Evolutionary conservation across 805 yeast genomes (phyloP).

Genomic region (Kuraishia piskuri): DNA sequence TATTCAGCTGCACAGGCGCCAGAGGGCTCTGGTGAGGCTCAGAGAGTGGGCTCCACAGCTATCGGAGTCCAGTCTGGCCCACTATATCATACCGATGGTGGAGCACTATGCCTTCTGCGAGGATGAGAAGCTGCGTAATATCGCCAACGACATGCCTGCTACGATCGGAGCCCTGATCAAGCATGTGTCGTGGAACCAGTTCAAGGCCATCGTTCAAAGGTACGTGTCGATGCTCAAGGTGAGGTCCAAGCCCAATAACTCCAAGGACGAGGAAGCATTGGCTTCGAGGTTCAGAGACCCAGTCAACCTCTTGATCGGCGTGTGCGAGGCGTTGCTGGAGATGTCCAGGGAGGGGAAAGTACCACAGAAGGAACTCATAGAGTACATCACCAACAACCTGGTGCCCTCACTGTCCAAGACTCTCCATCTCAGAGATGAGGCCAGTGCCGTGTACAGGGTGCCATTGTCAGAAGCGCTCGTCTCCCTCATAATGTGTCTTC

Average conservation of each 20-base stretch:
- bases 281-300: constrained; percentile 35
- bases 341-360: constrained; percentile 4
- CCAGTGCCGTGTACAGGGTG: constrained; percentile 65
- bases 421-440: constrained; percentile 62
- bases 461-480: constrained; percentile 79
- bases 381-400: constrained; percentile 45
- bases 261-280: constrained; percentile 16
- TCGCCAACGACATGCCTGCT: constrained; percentile 57
- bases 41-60: constrained; percentile 31
- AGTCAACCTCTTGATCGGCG: constrained; percentile 48
- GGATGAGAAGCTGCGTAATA: constrained; percentile 41
- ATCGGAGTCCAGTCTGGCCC: constrained; percentile 54
- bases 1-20: constrained; percentile 79
- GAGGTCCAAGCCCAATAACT: constrained; percentile 9
- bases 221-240: constrained; percentile 32
- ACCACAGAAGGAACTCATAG: constrained; percentile 26
- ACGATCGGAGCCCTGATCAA: constrained; percentile 53
- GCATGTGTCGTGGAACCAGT: constrained; percentile 71
- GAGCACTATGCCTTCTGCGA: constrained; percentile 66
- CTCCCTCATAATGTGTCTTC: constrained; percentile 53
- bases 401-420: constrained; percentile 54
- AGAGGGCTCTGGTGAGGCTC: constrained; percentile 70
- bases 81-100: constrained; percentile 75
- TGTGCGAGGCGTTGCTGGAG: constrained; percentile 37
- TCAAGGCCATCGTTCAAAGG: constrained; percentile 62